phyloP scores from a whole-genome alignment of 169 alveolate species.

The Cryptosporidium ryanae region DNA sequence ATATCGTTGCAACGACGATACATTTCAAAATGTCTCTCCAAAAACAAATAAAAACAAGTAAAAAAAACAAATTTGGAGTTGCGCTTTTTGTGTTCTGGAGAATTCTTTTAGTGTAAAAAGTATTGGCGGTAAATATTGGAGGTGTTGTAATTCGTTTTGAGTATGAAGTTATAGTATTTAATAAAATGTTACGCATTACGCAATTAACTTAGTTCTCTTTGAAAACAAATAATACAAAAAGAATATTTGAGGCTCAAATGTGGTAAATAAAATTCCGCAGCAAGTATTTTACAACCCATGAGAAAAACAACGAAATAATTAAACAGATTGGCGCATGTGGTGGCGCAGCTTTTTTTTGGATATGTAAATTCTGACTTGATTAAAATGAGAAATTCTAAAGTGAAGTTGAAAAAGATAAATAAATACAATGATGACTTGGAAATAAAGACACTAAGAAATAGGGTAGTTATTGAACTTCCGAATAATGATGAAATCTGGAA shows the following conservation, averaged over 20 bases:
- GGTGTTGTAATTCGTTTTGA: not conserved
- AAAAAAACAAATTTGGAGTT: slow-evolving; percentile 1
- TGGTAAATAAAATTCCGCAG: too few relatives aligned
- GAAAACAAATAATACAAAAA: too few relatives aligned
- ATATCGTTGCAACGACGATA: slow-evolving; percentile 74
- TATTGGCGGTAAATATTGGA: slow-evolving; percentile 19
- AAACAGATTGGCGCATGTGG: not conserved
- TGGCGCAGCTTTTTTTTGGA: slow-evolving; percentile 19
- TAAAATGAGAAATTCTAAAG: slow-evolving; percentile 13
- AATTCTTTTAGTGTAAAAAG: not conserved
- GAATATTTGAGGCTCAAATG: too few relatives aligned
- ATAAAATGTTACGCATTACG: too few relatives aligned
- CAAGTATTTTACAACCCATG: too few relatives aligned
- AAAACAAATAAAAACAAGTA: not conserved
- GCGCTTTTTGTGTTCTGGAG: slow-evolving; percentile 59
- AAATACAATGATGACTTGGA: slow-evolving; percentile 75
- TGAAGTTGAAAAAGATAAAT: slow-evolving; percentile 44
- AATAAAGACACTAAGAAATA: slow-evolving; percentile 52
- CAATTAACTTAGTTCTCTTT: too few relatives aligned
- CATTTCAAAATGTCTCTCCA: slow-evolving; percentile 38
- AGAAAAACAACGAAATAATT: too few relatives aligned
- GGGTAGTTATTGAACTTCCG: slow-evolving; percentile 75
- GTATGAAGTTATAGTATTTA: not conserved
- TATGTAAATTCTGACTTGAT: slow-evolving; percentile 37
- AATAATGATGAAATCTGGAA: slow-evolving; percentile 18